phyloP scores from a whole-genome alignment of 805 yeast species.

The Candida khao-thaluensis region DNA sequence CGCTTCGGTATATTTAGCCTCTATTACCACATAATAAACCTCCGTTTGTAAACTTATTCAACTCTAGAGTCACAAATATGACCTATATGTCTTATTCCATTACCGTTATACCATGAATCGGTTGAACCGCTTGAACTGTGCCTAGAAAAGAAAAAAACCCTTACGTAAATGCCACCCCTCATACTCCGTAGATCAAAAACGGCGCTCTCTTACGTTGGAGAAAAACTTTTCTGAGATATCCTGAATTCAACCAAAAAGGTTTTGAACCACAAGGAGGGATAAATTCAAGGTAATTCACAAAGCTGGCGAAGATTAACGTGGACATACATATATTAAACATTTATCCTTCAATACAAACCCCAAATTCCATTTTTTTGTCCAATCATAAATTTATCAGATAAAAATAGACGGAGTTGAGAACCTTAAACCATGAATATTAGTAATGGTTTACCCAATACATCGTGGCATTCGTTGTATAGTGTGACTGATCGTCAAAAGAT shows the following conservation, averaged over 20 bases:
- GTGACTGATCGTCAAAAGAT: constrained; percentile 40
- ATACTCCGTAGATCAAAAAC: constrained; percentile 2
- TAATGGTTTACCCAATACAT: constrained; percentile 1
- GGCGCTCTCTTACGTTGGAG: constrained; percentile 5
- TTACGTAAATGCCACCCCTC: constrained; percentile 1
- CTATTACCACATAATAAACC: too few relatives aligned
- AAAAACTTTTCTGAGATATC: constrained; percentile 7
- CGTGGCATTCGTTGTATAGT: constrained; percentile 29
- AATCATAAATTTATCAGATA: too few relatives aligned
- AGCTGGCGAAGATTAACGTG: not conserved
- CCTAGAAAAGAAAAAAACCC: too few relatives aligned
- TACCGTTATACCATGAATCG: too few relatives aligned
- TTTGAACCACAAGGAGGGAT: not conserved
- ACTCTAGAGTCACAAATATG: too few relatives aligned
- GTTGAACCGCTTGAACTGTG: too few relatives aligned
- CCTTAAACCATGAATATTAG: constrained; percentile 1
- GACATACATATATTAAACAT: too few relatives aligned
- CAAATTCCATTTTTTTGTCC: too few relatives aligned
- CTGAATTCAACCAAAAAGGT: constrained; percentile 1
- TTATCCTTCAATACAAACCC: too few relatives aligned
- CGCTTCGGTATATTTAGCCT: too few relatives aligned
- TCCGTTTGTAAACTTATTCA: too few relatives aligned
- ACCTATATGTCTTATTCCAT: too few relatives aligned
- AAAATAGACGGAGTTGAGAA: not conserved
- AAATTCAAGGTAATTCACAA: not conserved